These are phyloP conservation scores for Cryptosporidium sp. DNA, from an alignment of 169 alveolate genomes.

Conservation along the genomic window DNA sequence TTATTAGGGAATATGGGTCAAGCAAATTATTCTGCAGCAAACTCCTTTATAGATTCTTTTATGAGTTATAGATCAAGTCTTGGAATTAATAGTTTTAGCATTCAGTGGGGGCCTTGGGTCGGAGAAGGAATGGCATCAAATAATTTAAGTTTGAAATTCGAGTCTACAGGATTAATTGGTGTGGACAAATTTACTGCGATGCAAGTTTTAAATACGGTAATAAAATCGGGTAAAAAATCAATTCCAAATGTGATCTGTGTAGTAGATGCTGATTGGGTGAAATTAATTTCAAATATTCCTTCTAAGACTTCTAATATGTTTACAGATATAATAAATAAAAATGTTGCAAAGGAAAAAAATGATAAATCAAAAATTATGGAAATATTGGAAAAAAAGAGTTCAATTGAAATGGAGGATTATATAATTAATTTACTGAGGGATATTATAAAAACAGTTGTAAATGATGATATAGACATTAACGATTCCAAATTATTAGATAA, in stretches of 20 bases:
- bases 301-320: slow-evolving; percentile 1
- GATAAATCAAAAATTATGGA: background rate
- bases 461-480: background rate
- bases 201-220: background rate
- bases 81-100: slow-evolving; percentile 33
- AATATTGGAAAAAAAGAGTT: background rate
- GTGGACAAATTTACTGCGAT: slow-evolving; percentile 55
- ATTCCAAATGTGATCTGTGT: background rate
- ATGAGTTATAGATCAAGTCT: slow-evolving; percentile 42
- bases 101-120: slow-evolving; percentile 73
- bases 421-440: slow-evolving; percentile 32
- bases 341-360: background rate
- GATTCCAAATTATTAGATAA: slow-evolving; percentile 40
- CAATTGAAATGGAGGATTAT: slow-evolving; percentile 22
- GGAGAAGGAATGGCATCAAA: slow-evolving; percentile 70
- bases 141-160: slow-evolving; percentile 12
- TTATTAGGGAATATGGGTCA: slow-evolving; percentile 63
- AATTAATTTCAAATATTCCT: slow-evolving; percentile 36
- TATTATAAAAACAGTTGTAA: slow-evolving; percentile 23
- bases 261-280: slow-evolving; percentile 27
- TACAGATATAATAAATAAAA: slow-evolving; percentile 10
- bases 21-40: slow-evolving; percentile 70
- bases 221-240: background rate
- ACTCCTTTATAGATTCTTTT: slow-evolving; percentile 63
- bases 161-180: slow-evolving; percentile 46